Conservation (phyloP, 2,329 filamentous ascomycete species). For the Phyllosticta ampelicida region DNA sequence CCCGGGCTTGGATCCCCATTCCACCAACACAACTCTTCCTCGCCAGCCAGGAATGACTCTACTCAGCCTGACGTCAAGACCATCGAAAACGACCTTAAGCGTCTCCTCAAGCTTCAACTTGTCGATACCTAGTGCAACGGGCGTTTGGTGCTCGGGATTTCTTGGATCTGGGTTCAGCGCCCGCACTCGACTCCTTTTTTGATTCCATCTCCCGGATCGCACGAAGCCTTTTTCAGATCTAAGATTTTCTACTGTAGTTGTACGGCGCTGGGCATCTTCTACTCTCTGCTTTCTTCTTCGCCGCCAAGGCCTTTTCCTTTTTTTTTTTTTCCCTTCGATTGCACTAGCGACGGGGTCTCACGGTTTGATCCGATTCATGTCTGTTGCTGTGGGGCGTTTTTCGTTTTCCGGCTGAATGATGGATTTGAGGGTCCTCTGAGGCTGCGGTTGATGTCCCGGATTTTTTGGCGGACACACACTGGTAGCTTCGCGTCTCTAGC, state of each 20-base stretch:
- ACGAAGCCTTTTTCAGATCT: constrained; percentile 5
- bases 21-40: neutral
- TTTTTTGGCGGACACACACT: constrained; percentile 3
- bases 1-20: constrained; percentile 6
- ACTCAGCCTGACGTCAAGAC: constrained; percentile 18
- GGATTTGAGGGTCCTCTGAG: neutral
- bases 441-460: neutral
- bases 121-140: constrained; percentile 8
- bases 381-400: constrained; percentile 2
- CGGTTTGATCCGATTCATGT: constrained; percentile 1
- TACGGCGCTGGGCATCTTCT: neutral
- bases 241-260: constrained; percentile 8
- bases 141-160: constrained; percentile 6
- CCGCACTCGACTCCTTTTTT: neutral
- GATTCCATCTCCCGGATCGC: constrained; percentile 1
- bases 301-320: neutral
- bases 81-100: constrained; percentile 31
- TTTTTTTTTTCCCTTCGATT: neutral
- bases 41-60: neutral
- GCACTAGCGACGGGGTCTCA: neutral
- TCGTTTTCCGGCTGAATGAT: constrained; percentile 5
- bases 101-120: constrained; percentile 26
- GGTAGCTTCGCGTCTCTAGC: neutral
- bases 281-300: neutral
- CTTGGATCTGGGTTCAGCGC: constrained; percentile 6